A percentile compares a stretch with the other conserved stretches of the same genome.
Conservation (phyloP, 305 asterid genomes). For the Fraxinus xanthoxyloides region DNA sequence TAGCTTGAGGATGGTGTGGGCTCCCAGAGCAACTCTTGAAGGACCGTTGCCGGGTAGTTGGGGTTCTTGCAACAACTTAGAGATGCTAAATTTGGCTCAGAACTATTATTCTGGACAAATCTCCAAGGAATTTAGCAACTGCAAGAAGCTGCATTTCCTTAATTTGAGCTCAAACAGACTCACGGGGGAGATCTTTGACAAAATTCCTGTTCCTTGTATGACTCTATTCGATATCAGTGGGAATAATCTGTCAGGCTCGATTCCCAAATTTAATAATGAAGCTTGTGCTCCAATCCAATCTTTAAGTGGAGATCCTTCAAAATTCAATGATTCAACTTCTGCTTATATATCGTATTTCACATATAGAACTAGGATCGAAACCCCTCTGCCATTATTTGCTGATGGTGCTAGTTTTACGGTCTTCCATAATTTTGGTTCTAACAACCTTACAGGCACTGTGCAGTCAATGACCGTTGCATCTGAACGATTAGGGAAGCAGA, state of each 20-base stretch:
- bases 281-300: not conserved
- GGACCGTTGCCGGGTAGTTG: not conserved
- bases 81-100: not conserved
- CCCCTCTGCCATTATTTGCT: not conserved
- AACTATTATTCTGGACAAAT: not conserved
- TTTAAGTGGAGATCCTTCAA: not conserved
- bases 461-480: slow-evolving; percentile 26
- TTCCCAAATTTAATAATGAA: not conserved
- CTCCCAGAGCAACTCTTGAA: not conserved
- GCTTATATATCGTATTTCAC: not conserved
- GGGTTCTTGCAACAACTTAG: not conserved
- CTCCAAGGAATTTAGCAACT: not conserved
- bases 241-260: not conserved
- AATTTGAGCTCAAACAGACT: not conserved
- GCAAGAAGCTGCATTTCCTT: not conserved
- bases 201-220: not conserved
- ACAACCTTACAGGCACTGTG: not conserved
- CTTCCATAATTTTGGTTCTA: not conserved
- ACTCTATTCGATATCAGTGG: not conserved
- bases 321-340: not conserved
- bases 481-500: slow-evolving; percentile 40
- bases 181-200: not conserved
- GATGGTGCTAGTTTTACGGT: not conserved
- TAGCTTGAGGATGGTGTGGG: not conserved
- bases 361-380: not conserved